Conservation (phyloP, 1,284 basidiomycete genomes). For the Puccinia horiana region DNA sequence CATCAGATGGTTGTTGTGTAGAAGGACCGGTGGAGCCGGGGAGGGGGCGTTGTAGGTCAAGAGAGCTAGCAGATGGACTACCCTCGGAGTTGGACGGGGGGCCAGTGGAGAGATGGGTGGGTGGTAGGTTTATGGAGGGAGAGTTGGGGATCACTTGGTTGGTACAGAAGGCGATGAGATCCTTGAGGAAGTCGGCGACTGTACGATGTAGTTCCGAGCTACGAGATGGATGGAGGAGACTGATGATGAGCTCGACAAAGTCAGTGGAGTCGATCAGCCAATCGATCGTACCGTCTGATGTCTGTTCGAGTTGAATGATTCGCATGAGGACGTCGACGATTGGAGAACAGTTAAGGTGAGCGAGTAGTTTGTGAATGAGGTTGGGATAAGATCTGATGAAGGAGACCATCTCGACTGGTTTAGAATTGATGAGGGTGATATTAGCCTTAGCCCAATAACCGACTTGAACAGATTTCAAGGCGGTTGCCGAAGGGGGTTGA, state of each 20-base stretch:
- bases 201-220: conserved; percentile 79
- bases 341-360: conserved; percentile 83
- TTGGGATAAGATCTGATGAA: conserved; percentile 83
- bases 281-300: conserved; percentile 76
- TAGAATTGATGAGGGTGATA: conserved; percentile 51
- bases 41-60: conserved; percentile 55
- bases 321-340: conserved; percentile 89
- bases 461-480: conserved; percentile 53
- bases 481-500: conserved; percentile 63
- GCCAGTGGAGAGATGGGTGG: conserved; percentile 46
- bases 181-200: conserved; percentile 88
- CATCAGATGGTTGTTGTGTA: conserved; percentile 60
- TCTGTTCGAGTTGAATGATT: conserved; percentile 87
- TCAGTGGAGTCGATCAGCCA: conserved; percentile 66
- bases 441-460: conserved; percentile 57
- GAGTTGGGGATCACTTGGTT: conserved; percentile 70
- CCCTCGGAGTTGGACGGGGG: conserved; percentile 38
- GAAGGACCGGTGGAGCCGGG: conserved; percentile 54
- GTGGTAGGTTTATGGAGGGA: conserved; percentile 24
- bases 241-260: conserved; percentile 78
- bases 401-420: conserved; percentile 72
- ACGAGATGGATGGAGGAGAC: conserved; percentile 76
- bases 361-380: conserved; percentile 78
- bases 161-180: conserved; percentile 89
- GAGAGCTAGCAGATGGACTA: conserved; percentile 6